Base-by-base conservation (phyloP, 306 rosid genomes). In the Lotus japonicus region DNA sequence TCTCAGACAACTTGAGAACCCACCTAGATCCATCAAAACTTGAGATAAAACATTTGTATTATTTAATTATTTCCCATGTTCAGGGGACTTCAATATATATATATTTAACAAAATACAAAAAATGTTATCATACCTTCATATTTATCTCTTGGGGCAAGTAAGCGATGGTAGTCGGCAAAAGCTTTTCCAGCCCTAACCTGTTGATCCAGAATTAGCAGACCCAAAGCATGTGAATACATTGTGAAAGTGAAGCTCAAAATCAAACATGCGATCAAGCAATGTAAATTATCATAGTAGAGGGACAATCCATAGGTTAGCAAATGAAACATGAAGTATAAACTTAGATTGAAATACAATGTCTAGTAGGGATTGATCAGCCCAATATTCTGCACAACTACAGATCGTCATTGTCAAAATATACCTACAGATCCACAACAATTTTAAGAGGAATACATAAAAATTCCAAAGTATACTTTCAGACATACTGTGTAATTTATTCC, bases 401-500 rank as follows among this genome's bases (percentile, higher is more conserved):
- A 54, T 42, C 44, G 7, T 7, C 52, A 26, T 38, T 6, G 51
- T 26, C 15, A 3, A 21, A 50, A 60, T n/a, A n/a, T n/a, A n/a
- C n/a, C n/a, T n/a, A n/a, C n/a, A 17, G 35, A 36, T 11, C 57
- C 50, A 60, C 11, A 54, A 71, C 36, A 63, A 50, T 15, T 31
- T 17, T 21, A 17, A 36, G 17, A 50, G 18, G 45, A 65, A 57
- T 36, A 48, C 5, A 31, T 5, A 5, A 36, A 58, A 43, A 45
- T 2, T 31, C 1, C 0, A 4, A 7, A 44, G 7, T 44, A 19
- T 21, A 33, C 6, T 63, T 35, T 35, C 46, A 51, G 31, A 75
- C 81, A 44, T 88, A 90, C 98, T 16, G 82, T 78, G 72, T 86
- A 84, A 64, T 94, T 89, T 81, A 90, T 88, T 76, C 96, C 97